Evolutionary conservation across 768 basidiomycete genomes (phyloP), one percentile per base, ranked within the genome.

Genomic region (Macrolepiota dolichaula): DNA sequence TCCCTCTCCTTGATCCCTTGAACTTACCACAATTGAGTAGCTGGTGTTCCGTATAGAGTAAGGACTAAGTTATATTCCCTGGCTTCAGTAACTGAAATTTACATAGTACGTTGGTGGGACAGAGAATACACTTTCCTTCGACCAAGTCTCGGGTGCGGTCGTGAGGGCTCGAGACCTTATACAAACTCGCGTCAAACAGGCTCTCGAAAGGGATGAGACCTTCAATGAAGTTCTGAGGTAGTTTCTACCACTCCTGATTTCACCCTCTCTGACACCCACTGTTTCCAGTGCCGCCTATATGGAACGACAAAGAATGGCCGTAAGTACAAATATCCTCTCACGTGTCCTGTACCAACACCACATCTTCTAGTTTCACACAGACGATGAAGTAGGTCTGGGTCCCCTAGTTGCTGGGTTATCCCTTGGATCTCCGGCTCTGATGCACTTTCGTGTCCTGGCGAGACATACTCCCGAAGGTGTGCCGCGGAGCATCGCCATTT

Each of bases 291-390:
- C 87, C 50, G 91, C 89, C 1, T 94, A 94, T 66, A 92, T 93
- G 89, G 88, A 91, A 67, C 79, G 83, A 60, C 92, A 93, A 71
- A 89, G 81, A 69, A 94, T 94, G 91, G 82, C 89, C 52, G 91
- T 91, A 69, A 67, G 82, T 72, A 4, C 52, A 24, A 12, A 25
- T 59, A 35, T 36, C 32, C 62, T 37, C 17, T 57, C n/a, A 10
- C 29, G 27, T 9, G 55, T 56, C 37, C 40, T 35, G 12, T 10
- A 40, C 22, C 36, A 10, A 55, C 10, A n/a, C 11, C 19, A 40
- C 15, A 35, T 32, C 9, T 15, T 25, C 17, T 57, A 91, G 89
- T 92, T 91, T 69, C 91, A 93, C 65, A 91, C 87, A 62, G 91
- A 94, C 66, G 82, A 81, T 57, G 91, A 94, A 73, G 74, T 75